Evolutionary conservation across 257 asterid genomes (phyloP), one percentile per base, ranked within the genome.

Genomic region (Plantago elongata): DNA sequence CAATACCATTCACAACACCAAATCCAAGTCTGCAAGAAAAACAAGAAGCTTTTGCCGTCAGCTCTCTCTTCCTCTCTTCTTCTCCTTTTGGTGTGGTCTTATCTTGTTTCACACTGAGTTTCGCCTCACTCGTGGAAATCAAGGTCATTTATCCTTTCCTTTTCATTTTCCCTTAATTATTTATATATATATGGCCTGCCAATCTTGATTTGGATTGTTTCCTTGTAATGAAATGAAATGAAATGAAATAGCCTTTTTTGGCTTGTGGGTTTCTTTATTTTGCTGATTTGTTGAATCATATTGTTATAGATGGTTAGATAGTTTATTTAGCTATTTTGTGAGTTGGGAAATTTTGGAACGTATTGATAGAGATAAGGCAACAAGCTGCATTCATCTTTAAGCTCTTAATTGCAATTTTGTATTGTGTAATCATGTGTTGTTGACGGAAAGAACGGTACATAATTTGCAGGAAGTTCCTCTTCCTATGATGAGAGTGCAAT

Each of bases 121-220:
- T 69, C 81, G 83, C 64, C 77, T 84, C 74, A 70, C 87, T 67
- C 70, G 85, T 43, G 88, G 88, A 34, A 83, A 79, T 54, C 83
- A 77, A 83, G 91, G 96, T 91, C 57, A n/a, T 37, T 17, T 11
- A 40, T 65, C 51, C 1, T 37, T 11, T 13, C 11, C 13, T 12
- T 43, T 13, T 43, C 13, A 45, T 17, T n/a, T 1, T 16, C 38
- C n/a, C 12, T 56, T 38, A 38, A 54, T 62, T 46, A 29, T 52
- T 54, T 50, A 17, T 49, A 45, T 7, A 40, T 29, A 18, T 60
- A 46, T 60, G 38, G 37, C 11, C 40, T 14, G 48, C n/a, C 14
- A 54, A 52, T 11, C 1, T 55, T 18, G 38, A 38, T 13, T 13
- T 45, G 49, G 47, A 37, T 45, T 63, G 11, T 49, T 37, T 30